Evolutionary conservation across 2,329 filamentous ascomycete species (phyloP).

Genomic region (Pyrenophora seminiperda): DNA sequence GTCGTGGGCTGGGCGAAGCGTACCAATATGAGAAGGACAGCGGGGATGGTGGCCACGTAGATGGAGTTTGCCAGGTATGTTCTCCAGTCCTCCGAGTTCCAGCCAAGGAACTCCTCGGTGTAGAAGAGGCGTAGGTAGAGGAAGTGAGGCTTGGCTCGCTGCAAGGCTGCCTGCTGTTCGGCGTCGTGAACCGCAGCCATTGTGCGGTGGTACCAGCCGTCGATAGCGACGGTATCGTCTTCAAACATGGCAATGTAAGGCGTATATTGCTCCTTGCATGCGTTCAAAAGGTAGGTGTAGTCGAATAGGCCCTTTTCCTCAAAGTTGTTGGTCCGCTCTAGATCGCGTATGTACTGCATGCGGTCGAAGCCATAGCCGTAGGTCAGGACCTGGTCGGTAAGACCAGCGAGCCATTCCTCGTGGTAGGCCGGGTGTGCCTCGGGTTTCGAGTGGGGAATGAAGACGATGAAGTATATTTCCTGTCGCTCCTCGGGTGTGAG

Average conservation of each 20-base stretch:
- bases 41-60: constrained; percentile 23
- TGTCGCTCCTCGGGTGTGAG: constrained; percentile 50
- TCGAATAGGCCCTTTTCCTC: constrained; percentile 53
- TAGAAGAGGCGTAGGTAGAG: constrained; percentile 56
- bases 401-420: constrained; percentile 49
- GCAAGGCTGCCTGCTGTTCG: constrained; percentile 36
- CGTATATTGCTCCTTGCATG: constrained; percentile 47
- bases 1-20: constrained; percentile 26
- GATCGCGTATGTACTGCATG: constrained; percentile 42
- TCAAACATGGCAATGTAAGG: constrained; percentile 54
- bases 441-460: constrained; percentile 54
- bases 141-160: constrained; percentile 35
- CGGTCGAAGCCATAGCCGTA: constrained; percentile 47
- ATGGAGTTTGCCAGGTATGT: constrained; percentile 47
- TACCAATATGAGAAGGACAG: constrained; percentile 34
- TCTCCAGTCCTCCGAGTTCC: constrained; percentile 52
- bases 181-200: constrained; percentile 44
- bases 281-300: constrained; percentile 51
- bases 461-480: constrained; percentile 51
- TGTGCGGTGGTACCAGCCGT: constrained; percentile 55
- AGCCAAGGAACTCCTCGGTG: constrained; percentile 53
- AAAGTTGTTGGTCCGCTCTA: constrained; percentile 37
- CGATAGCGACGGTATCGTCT: constrained; percentile 55
- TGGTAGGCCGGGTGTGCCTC: constrained; percentile 48
- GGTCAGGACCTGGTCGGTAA: constrained; percentile 50